phyloP scores from a whole-genome alignment of 129 eudicot genomes.

The Centaurea solstitialis region DNA sequence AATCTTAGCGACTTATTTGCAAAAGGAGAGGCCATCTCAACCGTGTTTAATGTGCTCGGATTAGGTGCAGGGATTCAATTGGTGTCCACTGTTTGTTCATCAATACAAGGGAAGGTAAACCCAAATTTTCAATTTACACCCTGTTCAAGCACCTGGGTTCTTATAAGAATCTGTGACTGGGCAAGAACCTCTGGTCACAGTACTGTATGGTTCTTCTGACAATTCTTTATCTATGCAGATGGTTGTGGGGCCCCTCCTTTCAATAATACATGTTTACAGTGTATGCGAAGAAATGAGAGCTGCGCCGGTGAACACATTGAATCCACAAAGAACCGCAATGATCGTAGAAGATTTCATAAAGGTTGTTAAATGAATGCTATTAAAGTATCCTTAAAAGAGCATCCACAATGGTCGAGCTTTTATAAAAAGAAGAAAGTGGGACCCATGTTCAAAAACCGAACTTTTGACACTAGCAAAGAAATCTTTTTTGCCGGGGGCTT shows the following conservation, averaged over 20 bases:
- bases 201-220: constrained; percentile 3
- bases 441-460: background rate
- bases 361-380: constrained; percentile 41
- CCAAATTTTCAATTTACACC: background rate
- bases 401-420: background rate
- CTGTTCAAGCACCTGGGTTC: background rate
- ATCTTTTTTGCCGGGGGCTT: background rate
- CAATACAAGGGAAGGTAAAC: constrained; percentile 91
- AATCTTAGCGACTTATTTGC: constrained; percentile 98
- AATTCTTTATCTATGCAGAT: constrained; percentile 47
- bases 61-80: constrained; percentile 86
- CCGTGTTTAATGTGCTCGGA: constrained; percentile 91
- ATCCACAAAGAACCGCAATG: constrained; percentile 94
- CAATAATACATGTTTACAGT: constrained; percentile 63
- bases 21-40: constrained; percentile 96
- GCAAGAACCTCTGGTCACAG: background rate
- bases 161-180: background rate
- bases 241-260: constrained; percentile 83
- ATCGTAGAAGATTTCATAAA: constrained; percentile 76
- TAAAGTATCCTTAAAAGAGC: background rate
- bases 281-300: constrained; percentile 97
- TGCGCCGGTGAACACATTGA: constrained; percentile 85
- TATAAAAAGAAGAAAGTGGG: background rate
- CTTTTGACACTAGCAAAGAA: background rate
- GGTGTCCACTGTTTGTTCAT: constrained; percentile 92